Percentiles rank a stretch among this genome's conserved stretches.
These are phyloP conservation scores for Cynanchum wilfordii DNA, from an alignment of 257 asterid genomes.

Conservation along the genomic window DNA sequence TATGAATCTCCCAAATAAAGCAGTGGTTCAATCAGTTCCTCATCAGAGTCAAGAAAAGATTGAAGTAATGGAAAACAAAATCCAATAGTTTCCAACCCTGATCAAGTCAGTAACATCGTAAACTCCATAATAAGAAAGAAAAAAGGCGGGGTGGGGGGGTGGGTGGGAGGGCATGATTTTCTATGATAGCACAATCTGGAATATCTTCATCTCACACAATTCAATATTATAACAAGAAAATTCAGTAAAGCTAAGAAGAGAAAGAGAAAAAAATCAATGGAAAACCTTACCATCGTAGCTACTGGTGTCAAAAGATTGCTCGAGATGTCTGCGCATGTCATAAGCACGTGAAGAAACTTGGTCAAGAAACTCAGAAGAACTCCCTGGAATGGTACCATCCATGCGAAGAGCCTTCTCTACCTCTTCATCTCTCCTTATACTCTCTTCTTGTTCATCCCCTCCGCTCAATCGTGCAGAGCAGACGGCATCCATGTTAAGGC, in stretches of 20 bases:
- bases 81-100: too few relatives aligned
- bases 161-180: too few relatives aligned
- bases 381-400: slow-evolving; percentile 87
- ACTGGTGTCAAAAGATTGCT: slow-evolving; percentile 76
- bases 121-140: background rate
- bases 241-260: background rate
- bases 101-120: background rate
- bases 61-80: background rate
- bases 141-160: too few relatives aligned
- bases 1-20: too few relatives aligned
- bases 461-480: slow-evolving; percentile 14
- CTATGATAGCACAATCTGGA: background rate
- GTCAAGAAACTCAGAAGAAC: slow-evolving; percentile 69
- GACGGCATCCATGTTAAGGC: slow-evolving; percentile 15
- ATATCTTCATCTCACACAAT: background rate
- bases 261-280: background rate
- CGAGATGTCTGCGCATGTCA: slow-evolving; percentile 86
- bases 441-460: slow-evolving; percentile 31
- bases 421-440: slow-evolving; percentile 57
- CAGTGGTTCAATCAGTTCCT: background rate
- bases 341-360: slow-evolving; percentile 93
- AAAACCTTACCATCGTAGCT: slow-evolving; percentile 70
- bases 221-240: background rate
- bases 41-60: background rate
- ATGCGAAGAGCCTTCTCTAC: slow-evolving; percentile 76